Evolutionary conservation across 257 asterid genomes (phyloP), one percentile per base, ranked within the genome.

Genomic region (Salvia rosmarinus): DNA sequence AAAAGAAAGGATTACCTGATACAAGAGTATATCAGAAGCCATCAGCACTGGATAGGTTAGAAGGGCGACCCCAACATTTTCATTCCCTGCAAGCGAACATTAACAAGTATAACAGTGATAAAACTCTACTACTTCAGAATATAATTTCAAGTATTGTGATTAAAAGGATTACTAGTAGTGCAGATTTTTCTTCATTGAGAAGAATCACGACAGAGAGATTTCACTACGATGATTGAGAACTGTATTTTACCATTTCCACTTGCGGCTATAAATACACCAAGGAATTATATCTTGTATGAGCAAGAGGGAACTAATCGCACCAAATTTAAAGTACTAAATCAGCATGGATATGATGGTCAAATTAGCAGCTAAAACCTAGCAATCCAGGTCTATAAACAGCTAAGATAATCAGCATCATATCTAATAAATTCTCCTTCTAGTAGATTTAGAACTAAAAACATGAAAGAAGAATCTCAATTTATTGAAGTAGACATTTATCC

Each of bases 1-100:
- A 56, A 16, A 23, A 1, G 3, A 66, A 64, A 67, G 37, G 77
- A 75, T 68, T 73, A 89, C 98, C 90, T 91, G 98, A 76, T 91
- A 91, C 73, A 91, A 86, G 72, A 95, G 96, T 76, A 95, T 95
- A 81, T 91, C 99, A 72, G 98, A 90, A 47, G 99, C 96, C 97
- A 95, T 95, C 80, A 95, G 84, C 74, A 89, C 97, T 47, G 99
- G 98, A 82, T 91, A 95, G 37, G 97, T 91, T 72, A 95, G 83
- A 68, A 91, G 93, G 63, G 86, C 97, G 74, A 89, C 99, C 63
- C 97, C 98, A 78, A 95, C 99, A 85, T 89, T 95, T 67, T 95
- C 97, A 85, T 83, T 96, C 55, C 98, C 98, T 91, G 82, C 67
- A 78, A 20, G 68, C 49, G 61, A 56, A 49, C 43, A 42, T 10